These are phyloP conservation scores for Exobasidium cylindrosporum DNA, from an alignment of 1,284 basidiomycete species.

Conservation along the genomic window DNA sequence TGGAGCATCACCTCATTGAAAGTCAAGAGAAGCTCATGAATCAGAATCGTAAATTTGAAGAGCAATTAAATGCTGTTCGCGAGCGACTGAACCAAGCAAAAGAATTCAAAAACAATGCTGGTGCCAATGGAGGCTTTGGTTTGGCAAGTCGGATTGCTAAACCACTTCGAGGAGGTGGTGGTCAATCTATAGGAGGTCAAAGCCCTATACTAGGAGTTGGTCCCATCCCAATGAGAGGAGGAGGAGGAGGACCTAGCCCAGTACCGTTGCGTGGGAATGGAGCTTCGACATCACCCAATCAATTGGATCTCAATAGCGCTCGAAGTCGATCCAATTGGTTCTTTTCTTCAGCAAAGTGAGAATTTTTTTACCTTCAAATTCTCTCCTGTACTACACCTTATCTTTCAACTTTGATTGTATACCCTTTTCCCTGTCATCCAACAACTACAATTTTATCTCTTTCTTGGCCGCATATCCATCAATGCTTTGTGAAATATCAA, in stretches of 20 bases:
- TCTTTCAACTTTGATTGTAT: not conserved
- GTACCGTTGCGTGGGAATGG: constrained; percentile 6
- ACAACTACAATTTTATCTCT: no score
- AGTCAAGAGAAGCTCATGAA: constrained; percentile 84
- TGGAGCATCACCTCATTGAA: constrained; percentile 86
- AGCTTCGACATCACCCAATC: not conserved
- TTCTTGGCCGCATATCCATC: no score
- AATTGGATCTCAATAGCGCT: not conserved
- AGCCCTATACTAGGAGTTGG: not conserved
- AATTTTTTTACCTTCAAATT: not conserved
- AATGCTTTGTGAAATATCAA: no score
- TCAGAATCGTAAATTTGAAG: constrained; percentile 94
- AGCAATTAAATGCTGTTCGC: constrained; percentile 83
- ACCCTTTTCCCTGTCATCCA: not conserved
- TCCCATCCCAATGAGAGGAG: not conserved
- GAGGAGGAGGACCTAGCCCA: not conserved
- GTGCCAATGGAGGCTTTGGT: constrained; percentile 10
- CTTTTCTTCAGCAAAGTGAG: constrained; percentile 18
- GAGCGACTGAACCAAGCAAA: constrained; percentile 83
- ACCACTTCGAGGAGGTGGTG: constrained; percentile 18
- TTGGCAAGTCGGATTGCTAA: constrained; percentile 18
- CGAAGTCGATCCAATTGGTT: constrained; percentile 18
- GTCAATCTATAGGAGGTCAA: constrained; percentile 5
- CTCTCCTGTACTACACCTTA: not conserved
- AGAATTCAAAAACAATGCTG: constrained; percentile 62